Percentiles rank a stretch among this genome's conserved stretches.
Evolutionary conservation across 2,329 filamentous ascomycete species (phyloP).

Genomic region (Boeremia exigua): DNA sequence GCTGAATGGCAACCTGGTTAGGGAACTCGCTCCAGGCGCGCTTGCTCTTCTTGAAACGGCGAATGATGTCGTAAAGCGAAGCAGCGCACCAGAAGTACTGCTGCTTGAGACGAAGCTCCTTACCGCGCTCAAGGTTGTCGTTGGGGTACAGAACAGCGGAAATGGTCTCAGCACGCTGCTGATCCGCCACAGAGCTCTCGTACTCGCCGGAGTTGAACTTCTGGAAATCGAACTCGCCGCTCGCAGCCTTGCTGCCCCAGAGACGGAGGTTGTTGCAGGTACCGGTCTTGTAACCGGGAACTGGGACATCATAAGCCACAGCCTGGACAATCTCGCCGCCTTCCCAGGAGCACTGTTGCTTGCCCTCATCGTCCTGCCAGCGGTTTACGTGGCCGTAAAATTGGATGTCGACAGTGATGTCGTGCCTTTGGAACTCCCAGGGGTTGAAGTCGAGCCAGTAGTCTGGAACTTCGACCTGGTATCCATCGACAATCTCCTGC

Average conservation of each 20-base stretch:
- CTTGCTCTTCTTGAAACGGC: conserved; percentile 97
- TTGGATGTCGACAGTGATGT: conserved; percentile 95
- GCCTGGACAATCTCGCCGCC: conserved; percentile 91
- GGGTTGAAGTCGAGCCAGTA: conserved; percentile 99
- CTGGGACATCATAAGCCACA: conserved; percentile 88
- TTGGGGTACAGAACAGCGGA: conserved; percentile 97
- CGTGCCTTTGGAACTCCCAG: conserved; percentile 96
- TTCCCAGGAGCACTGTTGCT: conserved; percentile 79
- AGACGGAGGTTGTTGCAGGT: conserved; percentile 96
- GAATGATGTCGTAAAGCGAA: conserved; percentile 93
- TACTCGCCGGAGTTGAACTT: conserved; percentile 99
- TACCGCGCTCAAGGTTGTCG: conserved; percentile 93
- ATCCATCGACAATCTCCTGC: conserved; percentile 97
- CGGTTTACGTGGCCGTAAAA: conserved; percentile 90
- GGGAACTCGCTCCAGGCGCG: conserved; percentile 90
- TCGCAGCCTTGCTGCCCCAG: conserved; percentile 97
- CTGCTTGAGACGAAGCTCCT: conserved; percentile 96
- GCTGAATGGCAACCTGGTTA: conserved; percentile 93
- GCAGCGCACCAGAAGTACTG: conserved; percentile 99
- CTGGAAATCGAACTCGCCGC: conserved; percentile 98
- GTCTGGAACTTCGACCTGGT: conserved; percentile 96
- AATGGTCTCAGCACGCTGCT: conserved; percentile 98
- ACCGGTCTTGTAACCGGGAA: conserved; percentile 86
- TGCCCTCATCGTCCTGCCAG: conserved; percentile 74
- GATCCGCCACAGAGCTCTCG: conserved; percentile 95